Evolutionary conservation across 163 green algal species (phyloP), one percentile per base, ranked within the genome.

Genomic region (Chloroidium sp.): DNA sequence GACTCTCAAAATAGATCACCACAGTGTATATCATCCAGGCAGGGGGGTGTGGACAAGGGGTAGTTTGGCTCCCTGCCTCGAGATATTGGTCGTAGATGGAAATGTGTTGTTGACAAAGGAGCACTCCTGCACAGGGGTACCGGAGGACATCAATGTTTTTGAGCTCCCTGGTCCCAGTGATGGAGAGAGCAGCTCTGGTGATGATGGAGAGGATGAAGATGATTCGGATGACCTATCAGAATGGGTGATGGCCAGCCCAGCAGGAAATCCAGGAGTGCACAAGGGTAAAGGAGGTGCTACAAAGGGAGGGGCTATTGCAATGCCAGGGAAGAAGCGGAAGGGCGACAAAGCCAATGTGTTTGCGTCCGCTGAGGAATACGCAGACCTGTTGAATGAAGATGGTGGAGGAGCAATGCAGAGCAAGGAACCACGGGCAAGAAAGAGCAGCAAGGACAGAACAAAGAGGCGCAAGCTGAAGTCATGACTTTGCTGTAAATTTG

Each of bases 291-390:
- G 3, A 81, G 57, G 58, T 74, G 59, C 74, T n/a, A 36, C 62
- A 81, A 77, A 67, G 69, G 68, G 78, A 83, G 74, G 75, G 64
- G 60, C 57, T 12, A 58, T 4, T 36, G 2, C 62, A 13, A 82
- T 69, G 82, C 57, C 36, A 69, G 80, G 81, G 74, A 82, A 78
- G 62, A 59, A 76, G 4, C 75, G 57, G 8, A 77, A 61, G 10
- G 77, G 75, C 12, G 76, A 62, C 8, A 59, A 62, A 64, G 76
- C 62, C 77, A 62, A 59, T 75, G 83, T 84, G 58, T 91, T 91
- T 83, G 84, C 88, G 2, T 79, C 81, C 4, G 84, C 85, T 2
- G 87, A 90, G 2, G 86, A 92, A n/a, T 91, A 86, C 74, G 83
- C 74, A 8, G 80, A 86, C 13, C 59, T 88, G 13, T 81, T 88